Evolutionary conservation across 352 stramenopile genomes (phyloP).

Genomic region (Aphanomyces invadans): DNA sequence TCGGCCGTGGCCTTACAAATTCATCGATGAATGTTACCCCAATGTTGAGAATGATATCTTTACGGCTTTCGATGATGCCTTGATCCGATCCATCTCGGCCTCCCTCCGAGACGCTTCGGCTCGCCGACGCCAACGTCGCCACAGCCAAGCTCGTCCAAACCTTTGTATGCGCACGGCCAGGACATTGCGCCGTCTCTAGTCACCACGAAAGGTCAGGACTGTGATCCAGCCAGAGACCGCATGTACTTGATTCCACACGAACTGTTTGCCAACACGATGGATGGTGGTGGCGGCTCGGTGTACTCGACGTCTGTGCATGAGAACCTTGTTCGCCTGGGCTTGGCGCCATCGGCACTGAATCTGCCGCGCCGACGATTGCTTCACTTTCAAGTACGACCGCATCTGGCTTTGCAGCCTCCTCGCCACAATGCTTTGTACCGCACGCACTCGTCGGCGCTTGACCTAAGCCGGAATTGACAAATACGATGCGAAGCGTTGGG

Average conservation of each 20-base stretch:
- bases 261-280: neutral
- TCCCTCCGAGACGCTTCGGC: neutral
- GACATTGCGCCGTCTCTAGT: neutral
- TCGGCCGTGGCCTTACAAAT: neutral
- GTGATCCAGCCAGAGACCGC: neutral
- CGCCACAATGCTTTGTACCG: constrained; percentile 2
- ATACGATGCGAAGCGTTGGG: too few species aligned
- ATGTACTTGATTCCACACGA: neutral
- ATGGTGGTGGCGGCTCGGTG: constrained; percentile 7
- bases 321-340: neutral
- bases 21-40: too few species aligned
- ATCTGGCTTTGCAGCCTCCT: neutral
- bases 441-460: neutral
- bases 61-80: neutral
- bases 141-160: neutral
- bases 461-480: too few species aligned
- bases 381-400: neutral
- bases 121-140: neutral
- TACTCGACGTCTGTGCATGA: neutral
- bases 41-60: too few species aligned
- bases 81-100: neutral
- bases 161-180: constrained; percentile 2
- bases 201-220: neutral
- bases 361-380: neutral
- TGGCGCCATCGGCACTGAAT: constrained; percentile 13